phyloP scores from a whole-genome alignment of 495 filamentous ascomycete species.

The Xylaria scruposa region DNA sequence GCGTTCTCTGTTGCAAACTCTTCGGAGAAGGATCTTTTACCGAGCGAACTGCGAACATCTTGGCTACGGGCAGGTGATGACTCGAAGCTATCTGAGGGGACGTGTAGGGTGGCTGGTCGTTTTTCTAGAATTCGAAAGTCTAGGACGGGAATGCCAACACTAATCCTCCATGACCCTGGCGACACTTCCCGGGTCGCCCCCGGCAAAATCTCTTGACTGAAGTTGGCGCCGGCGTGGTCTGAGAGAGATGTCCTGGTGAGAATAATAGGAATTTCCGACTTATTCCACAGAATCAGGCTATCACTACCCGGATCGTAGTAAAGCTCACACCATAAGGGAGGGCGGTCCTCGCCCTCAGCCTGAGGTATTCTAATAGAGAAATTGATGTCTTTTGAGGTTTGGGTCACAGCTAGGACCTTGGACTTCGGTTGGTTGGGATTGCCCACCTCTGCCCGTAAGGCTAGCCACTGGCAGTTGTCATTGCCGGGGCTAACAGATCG shows the following conservation, averaged over 20 bases:
- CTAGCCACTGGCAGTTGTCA: conserved; percentile 52
- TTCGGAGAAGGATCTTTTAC: conserved; percentile 53
- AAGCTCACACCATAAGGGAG: conserved; percentile 55
- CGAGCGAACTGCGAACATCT: conserved; percentile 45
- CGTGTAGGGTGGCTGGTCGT: conserved; percentile 42
- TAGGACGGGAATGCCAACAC: conserved; percentile 50
- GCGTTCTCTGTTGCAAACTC: conserved; percentile 37
- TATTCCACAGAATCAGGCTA: conserved; percentile 55
- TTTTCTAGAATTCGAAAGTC: conserved; percentile 59
- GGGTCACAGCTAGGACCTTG: conserved; percentile 57
- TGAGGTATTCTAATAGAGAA: conserved; percentile 56
- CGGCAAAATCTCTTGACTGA: conserved; percentile 49
- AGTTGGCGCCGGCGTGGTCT: conserved; percentile 37
- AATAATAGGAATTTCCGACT: conserved; percentile 51
- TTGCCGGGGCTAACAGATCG: conserved; percentile 56
- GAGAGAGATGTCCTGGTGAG: conserved; percentile 44
- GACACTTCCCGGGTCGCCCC: conserved; percentile 47
- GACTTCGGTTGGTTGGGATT: conserved; percentile 49
- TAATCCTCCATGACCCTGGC: conserved; percentile 58
- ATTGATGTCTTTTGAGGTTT: conserved; percentile 56
- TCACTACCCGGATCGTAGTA: conserved; percentile 59
- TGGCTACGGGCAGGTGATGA: conserved; percentile 36
- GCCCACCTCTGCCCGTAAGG: conserved; percentile 52
- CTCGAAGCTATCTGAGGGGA: conserved; percentile 34
- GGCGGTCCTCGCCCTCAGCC: conserved; percentile 44